A percentile compares a stretch with the other conserved stretches of the same genome.
Evolutionary conservation across 768 basidiomycete genomes (phyloP).

Genomic region (Pulveroboletus frians): DNA sequence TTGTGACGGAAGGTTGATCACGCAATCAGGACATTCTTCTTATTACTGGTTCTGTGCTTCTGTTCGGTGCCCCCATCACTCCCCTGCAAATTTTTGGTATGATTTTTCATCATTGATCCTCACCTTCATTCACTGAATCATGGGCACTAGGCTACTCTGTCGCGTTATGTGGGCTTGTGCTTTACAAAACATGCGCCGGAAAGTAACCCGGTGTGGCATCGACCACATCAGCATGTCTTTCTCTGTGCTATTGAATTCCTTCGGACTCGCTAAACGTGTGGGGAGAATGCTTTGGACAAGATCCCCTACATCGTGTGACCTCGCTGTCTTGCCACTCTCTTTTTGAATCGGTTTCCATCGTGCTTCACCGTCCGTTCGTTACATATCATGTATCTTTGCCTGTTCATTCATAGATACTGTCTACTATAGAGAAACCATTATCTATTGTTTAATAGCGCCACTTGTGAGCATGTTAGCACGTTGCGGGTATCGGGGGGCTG

Average conservation of each 20-base stretch:
- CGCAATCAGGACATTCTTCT: conserved; percentile 79
- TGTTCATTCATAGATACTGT: conserved; percentile 11
- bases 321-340: neutral
- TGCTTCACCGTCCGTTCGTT: conserved; percentile 1
- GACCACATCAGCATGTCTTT: too few species aligned
- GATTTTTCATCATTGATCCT: conserved; percentile 14
- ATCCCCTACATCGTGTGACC: neutral
- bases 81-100: conserved; percentile 78
- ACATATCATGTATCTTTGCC: neutral
- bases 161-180: conserved; percentile 76
- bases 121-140: neutral
- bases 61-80: conserved; percentile 78
- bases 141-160: conserved; percentile 68
- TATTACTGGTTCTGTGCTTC: conserved; percentile 82
- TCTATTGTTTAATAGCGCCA: neutral
- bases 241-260: neutral
- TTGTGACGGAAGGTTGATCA: conserved; percentile 2
- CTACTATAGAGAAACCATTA: neutral
- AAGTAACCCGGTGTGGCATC: conserved; percentile 35
- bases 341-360: neutral
- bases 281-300: neutral
- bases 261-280: neutral
- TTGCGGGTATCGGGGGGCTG: too few species aligned
- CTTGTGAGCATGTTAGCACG: too few species aligned
- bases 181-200: conserved; percentile 74